Conservation (phyloP, 1,139 yeast species). For the Yueomyces sp. region DNA sequence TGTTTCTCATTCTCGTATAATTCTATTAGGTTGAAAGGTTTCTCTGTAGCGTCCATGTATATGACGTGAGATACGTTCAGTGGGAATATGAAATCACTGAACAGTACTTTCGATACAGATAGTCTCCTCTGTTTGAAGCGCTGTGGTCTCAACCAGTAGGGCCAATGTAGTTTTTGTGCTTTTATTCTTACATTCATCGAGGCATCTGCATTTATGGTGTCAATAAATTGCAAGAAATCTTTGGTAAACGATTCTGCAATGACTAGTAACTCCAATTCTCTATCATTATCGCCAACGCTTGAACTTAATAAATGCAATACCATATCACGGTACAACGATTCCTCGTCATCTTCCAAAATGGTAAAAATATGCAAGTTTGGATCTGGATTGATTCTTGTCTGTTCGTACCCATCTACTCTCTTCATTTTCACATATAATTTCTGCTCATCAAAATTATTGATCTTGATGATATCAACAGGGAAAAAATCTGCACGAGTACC, state of each 20-base stretch:
- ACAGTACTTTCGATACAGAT: conserved; percentile 82
- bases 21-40: conserved; percentile 45
- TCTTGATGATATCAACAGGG: conserved; percentile 5
- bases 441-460: conserved; percentile 9
- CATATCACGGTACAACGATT: conserved; percentile 64
- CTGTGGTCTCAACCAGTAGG: conserved; percentile 73
- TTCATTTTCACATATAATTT: conserved; percentile 12
- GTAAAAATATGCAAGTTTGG: conserved; percentile 75
- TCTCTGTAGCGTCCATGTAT: conserved; percentile 79
- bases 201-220: conserved; percentile 42
- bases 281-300: conserved; percentile 36
- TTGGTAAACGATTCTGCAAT: conserved; percentile 31
- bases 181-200: conserved; percentile 36
- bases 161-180: conserved; percentile 80
- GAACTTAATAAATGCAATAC: conserved; percentile 63
- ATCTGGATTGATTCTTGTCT: conserved; percentile 13
- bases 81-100: conserved; percentile 81
- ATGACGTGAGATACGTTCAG: conserved; percentile 60
- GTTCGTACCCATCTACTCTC: background rate
- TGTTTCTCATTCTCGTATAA: conserved; percentile 3
- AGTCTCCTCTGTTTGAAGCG: conserved; percentile 63
- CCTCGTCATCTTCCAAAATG: conserved; percentile 54
- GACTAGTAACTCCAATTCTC: background rate
- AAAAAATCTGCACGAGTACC: conserved; percentile 18
- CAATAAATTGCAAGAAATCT: conserved; percentile 46